phyloP scores from a whole-genome alignment of 345 rosid species.

The Conringia planisiliqua region DNA sequence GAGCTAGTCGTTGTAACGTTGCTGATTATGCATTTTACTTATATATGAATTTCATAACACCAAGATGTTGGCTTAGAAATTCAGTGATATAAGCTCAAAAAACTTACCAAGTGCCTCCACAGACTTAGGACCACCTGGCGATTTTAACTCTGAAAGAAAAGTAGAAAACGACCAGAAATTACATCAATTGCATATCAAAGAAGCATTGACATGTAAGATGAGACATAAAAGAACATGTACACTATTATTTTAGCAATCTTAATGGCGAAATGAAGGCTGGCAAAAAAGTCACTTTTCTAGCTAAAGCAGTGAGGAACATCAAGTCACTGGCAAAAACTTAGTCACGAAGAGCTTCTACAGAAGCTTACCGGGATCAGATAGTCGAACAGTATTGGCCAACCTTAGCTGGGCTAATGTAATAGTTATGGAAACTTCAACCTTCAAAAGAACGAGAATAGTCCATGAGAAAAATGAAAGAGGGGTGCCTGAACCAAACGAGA shows the following conservation, averaged over 20 bases:
- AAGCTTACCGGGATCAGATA: conserved; percentile 60
- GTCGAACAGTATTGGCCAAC: conserved; percentile 62
- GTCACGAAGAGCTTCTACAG: conserved; percentile 7
- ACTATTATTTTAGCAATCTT: background rate
- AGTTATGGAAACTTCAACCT: conserved; percentile 92
- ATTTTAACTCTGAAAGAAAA: conserved; percentile 72
- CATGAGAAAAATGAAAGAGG: conserved; percentile 18
- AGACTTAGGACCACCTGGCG: conserved; percentile 76
- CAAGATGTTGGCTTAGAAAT: background rate
- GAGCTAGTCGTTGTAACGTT: background rate
- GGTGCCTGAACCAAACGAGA: background rate
- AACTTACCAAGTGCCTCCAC: conserved; percentile 87
- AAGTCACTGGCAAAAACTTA: background rate
- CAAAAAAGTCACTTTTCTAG: background rate
- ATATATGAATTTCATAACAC: conserved; percentile 1
- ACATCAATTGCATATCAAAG: conserved; percentile 6
- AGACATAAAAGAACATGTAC: background rate
- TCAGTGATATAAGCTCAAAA: background rate
- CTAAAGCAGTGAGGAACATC: background rate
- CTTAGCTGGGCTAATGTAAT: conserved; percentile 74
- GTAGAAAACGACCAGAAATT: background rate
- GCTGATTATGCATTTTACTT: background rate
- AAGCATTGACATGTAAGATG: background rate
- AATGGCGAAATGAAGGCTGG: background rate
- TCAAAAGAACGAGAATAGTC: conserved; percentile 25